Base-by-base conservation (phyloP, 257 asterid genomes). In the Jaltomata sinuosa region DNA sequence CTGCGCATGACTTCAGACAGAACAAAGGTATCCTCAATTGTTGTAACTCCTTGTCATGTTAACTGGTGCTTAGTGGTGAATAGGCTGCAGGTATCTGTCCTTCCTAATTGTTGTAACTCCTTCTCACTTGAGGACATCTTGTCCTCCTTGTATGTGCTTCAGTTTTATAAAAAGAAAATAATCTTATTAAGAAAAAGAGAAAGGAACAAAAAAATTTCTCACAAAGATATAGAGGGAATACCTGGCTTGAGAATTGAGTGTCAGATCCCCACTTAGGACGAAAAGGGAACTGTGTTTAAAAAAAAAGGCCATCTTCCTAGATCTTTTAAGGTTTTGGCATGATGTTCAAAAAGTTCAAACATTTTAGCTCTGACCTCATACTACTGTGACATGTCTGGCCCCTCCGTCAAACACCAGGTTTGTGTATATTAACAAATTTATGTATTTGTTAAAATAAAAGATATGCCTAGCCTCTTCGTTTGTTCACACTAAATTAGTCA, bases 1-100 rank as follows among this genome's bases (percentile, higher is more conserved):
- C 89, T 97, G 85, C 92, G 90, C 90, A 97, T 97, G 99, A 97
- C 98, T 85, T 97, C 99, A 84, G 98, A 97, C 91, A 92, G 99
- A 92, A 97, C 99, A 69, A 97, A 97, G 98, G 99, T 97, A 91
- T 55, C 85, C 45, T 42, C 45, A 84, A 61, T 50, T 77, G 62
- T 47, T 18, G 27, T 2, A 10, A 77, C 29, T 77, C 45, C 19
- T 77, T 77, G 6, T 29, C 82, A 50, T 77, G 22, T 50, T 77
- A 32, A 29, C 45, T 64, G 72, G 72, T 64, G n/a, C 42, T 29
- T 15, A 64, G 72, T 64, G 21, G 72, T 64, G 72, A 62, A 62
- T 31, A 64, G 42, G 38, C 72, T 64, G 40, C 72, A 31, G 11
- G 72, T 25, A 27, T 61, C 8, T 11, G 19, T 31, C 72, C 72